Conservation (phyloP, 345 rosid species). For the Trapa incisa region DNA sequence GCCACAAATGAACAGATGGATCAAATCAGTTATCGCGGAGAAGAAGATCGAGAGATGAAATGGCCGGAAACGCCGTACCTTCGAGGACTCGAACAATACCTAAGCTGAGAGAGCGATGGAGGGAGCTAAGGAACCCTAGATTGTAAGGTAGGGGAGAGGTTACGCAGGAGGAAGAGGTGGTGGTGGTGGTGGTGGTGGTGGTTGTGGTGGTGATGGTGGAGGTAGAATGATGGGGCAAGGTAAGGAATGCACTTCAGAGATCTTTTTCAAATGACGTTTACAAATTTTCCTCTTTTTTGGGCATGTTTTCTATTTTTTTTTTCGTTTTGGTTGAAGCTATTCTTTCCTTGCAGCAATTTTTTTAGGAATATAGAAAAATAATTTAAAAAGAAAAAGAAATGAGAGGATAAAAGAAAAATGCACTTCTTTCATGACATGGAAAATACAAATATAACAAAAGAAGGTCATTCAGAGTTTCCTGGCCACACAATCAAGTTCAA, state of each 20-base stretch:
- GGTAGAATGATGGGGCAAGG: neutral
- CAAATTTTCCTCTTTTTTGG: neutral
- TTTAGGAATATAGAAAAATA: no score
- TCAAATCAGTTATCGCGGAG: neutral
- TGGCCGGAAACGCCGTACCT: neutral
- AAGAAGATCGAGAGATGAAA: neutral
- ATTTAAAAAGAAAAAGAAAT: no score
- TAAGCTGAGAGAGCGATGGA: slow-evolving; percentile 7
- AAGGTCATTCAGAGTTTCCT: neutral
- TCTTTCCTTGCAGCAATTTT: no score
- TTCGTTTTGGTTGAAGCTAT: neutral
- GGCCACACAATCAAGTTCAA: neutral
- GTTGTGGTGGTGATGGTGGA: neutral
- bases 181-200: slow-evolving; percentile 4
- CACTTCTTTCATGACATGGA: no score
- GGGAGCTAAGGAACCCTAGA: slow-evolving; percentile 5
- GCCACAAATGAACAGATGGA: neutral
- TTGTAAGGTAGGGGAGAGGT: neutral
- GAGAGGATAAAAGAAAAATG: no score
- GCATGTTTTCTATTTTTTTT: neutral
- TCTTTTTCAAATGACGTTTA: neutral
- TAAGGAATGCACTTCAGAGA: neutral
- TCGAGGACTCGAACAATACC: neutral
- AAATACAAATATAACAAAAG: no score
- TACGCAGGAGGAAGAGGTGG: neutral